These are phyloP conservation scores for Dichomitus squalens DNA, from an alignment of 1,284 basidiomycete genomes.

Conservation along the genomic window DNA sequence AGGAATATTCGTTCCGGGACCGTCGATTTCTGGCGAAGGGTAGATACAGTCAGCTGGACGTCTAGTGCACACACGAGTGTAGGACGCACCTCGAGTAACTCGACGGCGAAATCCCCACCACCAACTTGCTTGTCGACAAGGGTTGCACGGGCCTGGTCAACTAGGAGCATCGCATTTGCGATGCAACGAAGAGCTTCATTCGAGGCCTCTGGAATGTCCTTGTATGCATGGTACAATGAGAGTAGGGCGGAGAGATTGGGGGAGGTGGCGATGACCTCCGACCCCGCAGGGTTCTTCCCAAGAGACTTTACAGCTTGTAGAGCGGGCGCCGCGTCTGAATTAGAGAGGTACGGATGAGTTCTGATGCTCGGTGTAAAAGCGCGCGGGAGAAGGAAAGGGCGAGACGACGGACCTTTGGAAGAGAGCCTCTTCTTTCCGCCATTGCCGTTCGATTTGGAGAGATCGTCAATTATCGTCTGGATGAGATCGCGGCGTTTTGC, in stretches of 20 bases:
- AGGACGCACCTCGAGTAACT: conserved; percentile 60
- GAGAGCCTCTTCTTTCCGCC: conserved; percentile 47
- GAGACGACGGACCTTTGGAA: conserved; percentile 47
- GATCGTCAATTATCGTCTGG: conserved; percentile 60
- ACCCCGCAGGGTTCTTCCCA: conserved; percentile 72
- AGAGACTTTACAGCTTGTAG: conserved; percentile 76
- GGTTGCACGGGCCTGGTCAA: conserved; percentile 59
- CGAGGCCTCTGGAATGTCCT: conserved; percentile 60
- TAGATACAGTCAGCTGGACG: background rate
- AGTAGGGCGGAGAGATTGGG: conserved; percentile 58
- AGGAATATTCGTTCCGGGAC: conserved; percentile 70
- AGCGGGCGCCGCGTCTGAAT: conserved; percentile 61
- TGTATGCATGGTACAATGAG: conserved; percentile 48
- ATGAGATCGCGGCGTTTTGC: conserved; percentile 51
- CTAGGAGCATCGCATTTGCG: conserved; percentile 74
- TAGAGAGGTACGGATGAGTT: background rate
- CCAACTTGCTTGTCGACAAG: conserved; percentile 60
- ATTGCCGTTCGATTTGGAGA: conserved; percentile 41
- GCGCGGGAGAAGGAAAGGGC: background rate
- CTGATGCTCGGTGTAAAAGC: background rate
- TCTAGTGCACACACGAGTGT: background rate
- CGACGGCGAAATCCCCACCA: conserved; percentile 59
- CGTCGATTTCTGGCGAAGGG: conserved; percentile 54
- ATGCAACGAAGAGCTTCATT: conserved; percentile 74
- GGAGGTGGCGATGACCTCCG: conserved; percentile 58